Evolutionary conservation across 2,329 filamentous ascomycete genomes (phyloP).

Genomic region (Raffaelea ambrosiae): DNA sequence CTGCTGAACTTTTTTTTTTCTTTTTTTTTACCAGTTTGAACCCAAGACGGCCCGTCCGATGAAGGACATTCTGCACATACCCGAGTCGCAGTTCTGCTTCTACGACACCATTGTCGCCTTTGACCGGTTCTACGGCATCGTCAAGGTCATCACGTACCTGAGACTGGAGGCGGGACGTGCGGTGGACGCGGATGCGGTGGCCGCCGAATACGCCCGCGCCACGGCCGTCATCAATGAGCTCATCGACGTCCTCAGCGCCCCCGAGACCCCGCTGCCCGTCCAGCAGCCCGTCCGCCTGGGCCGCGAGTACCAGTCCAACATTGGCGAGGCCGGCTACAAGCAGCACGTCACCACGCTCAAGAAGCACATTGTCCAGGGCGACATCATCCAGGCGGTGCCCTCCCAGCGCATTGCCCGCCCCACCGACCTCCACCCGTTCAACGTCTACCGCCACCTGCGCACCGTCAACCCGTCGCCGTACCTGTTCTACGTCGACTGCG

Average conservation of each 20-base stretch:
- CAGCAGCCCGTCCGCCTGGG: conserved; percentile 65
- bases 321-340: conserved; percentile 83
- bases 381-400: conserved; percentile 96
- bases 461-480: conserved; percentile 98
- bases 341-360: conserved; percentile 79
- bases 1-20: neutral
- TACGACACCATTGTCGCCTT: conserved; percentile 92
- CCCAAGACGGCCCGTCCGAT: conserved; percentile 86
- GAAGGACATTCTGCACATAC: conserved; percentile 80
- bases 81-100: conserved; percentile 94
- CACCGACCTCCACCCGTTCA: conserved; percentile 90
- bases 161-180: conserved; percentile 27
- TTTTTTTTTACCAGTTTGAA: conserved; percentile 58
- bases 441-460: conserved; percentile 90
- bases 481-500: conserved; percentile 90
- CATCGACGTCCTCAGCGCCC: conserved; percentile 62
- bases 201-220: conserved; percentile 62
- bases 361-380: conserved; percentile 80
- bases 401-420: conserved; percentile 88
- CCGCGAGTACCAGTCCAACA: conserved; percentile 83
- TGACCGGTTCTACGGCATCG: conserved; percentile 86
- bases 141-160: conserved; percentile 91
- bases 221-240: conserved; percentile 55
- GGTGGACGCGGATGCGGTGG: conserved; percentile 31
- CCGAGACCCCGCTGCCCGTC: conserved; percentile 67